Percentiles rank a stretch among this genome's conserved stretches.
Conservation (phyloP, 352 stramenopile genomes). For the Elongisporangium senticosum region DNA sequence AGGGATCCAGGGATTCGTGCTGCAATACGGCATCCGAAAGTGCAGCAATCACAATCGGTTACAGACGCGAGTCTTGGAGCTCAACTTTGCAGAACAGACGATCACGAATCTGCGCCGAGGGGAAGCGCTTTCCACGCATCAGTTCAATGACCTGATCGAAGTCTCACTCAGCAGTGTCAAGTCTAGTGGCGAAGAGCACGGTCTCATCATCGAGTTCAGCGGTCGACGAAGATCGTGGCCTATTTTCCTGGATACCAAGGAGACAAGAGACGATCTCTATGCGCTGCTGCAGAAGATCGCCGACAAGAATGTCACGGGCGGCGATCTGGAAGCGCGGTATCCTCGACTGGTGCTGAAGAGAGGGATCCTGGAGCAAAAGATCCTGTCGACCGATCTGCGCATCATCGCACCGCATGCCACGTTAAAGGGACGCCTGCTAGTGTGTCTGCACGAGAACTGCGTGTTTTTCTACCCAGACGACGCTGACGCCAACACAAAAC, state of each 20-base stretch:
- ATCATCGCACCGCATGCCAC: slow-evolving; percentile 62
- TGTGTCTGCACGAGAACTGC: slow-evolving; percentile 75
- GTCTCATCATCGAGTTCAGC: slow-evolving; percentile 63
- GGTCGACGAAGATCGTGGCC: slow-evolving; percentile 64
- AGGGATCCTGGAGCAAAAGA: slow-evolving; percentile 63
- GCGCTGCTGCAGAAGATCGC: slow-evolving; percentile 68
- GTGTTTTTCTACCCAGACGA: slow-evolving; percentile 64
- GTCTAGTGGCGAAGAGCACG: slow-evolving; percentile 51
- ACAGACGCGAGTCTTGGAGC: slow-evolving; percentile 77
- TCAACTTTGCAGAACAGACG: slow-evolving; percentile 84
- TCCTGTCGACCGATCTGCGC: slow-evolving; percentile 19
- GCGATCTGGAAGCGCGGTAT: slow-evolving; percentile 64
- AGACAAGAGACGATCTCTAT: slow-evolving; percentile 68
- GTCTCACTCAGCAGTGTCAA: slow-evolving; percentile 36
- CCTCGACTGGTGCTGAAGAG: slow-evolving; percentile 73
- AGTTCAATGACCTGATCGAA: slow-evolving; percentile 60
- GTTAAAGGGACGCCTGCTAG: slow-evolving; percentile 65
- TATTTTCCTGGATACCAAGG: slow-evolving; percentile 69
- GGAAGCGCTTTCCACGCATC: slow-evolving; percentile 68
- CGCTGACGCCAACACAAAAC: slow-evolving; percentile 17
- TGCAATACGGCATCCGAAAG: slow-evolving; percentile 82
- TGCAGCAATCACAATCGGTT: slow-evolving; percentile 71
- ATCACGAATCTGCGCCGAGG: slow-evolving; percentile 75
- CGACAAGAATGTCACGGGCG: slow-evolving; percentile 50
- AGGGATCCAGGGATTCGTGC: slow-evolving; percentile 74